Percentiles rank a stretch among this genome's conserved stretches.
These are phyloP conservation scores for Westerdykella aurantiaca DNA, from an alignment of 2,329 filamentous ascomycete species.

Conservation along the genomic window DNA sequence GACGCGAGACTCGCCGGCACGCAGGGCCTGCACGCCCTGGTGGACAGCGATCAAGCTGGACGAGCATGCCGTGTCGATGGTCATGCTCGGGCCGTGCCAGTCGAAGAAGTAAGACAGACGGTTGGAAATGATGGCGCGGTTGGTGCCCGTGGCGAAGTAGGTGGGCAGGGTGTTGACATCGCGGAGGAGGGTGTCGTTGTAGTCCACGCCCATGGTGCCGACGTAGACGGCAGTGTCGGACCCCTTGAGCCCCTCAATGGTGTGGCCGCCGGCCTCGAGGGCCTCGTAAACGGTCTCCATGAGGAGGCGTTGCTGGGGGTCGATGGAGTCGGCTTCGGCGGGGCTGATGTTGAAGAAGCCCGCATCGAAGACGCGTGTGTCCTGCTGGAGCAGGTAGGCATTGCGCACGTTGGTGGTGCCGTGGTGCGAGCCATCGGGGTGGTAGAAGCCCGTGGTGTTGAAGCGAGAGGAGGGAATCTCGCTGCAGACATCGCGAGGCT, in stretches of 20 bases:
- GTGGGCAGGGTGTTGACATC: not conserved
- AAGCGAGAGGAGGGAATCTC: constrained; percentile 25
- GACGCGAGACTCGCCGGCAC: constrained; percentile 8
- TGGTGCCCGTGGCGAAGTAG: constrained; percentile 17
- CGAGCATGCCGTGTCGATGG: constrained; percentile 38
- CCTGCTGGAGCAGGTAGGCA: constrained; percentile 11
- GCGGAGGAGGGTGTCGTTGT: not conserved
- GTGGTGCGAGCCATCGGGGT: constrained; percentile 7
- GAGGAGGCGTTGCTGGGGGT: constrained; percentile 17
- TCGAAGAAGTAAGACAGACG: constrained; percentile 37
- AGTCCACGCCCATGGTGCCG: constrained; percentile 7
- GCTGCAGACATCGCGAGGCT: constrained; percentile 18
- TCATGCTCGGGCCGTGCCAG: constrained; percentile 32
- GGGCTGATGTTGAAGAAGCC: constrained; percentile 16
- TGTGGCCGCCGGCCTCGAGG: constrained; percentile 7
- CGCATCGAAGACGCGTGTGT: constrained; percentile 13
- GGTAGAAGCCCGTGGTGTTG: constrained; percentile 19
- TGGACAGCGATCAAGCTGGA: constrained; percentile 28
- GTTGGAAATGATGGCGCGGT: constrained; percentile 28
- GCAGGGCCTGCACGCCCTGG: constrained; percentile 11
- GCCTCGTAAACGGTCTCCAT: constrained; percentile 17
- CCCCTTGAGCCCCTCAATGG: constrained; percentile 6
- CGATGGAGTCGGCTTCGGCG: constrained; percentile 14
- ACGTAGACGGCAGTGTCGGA: constrained; percentile 7
- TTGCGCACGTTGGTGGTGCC: constrained; percentile 2